phyloP scores from a whole-genome alignment of 352 stramenopile species.

The Phytophthora pinifolia region DNA sequence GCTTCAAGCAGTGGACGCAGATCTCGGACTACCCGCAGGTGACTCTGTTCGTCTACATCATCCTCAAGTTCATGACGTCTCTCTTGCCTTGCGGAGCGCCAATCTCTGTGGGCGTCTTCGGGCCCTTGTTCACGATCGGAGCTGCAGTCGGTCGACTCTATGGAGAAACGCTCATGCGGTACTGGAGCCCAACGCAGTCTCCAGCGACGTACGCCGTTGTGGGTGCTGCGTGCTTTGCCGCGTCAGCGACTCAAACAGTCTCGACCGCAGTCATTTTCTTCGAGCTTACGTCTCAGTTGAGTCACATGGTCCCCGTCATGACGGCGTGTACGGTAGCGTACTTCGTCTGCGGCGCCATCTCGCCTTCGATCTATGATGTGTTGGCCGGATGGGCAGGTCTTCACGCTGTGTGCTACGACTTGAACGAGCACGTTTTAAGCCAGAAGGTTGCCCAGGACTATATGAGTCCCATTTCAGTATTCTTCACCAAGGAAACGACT shows the following conservation, averaged over 20 bases:
- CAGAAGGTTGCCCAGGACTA: conserved; percentile 72
- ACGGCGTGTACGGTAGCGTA: conserved; percentile 82
- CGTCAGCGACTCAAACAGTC: conserved; percentile 90
- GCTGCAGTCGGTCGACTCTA: conserved; percentile 76
- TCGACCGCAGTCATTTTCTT: conserved; percentile 90
- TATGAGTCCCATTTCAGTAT: conserved; percentile 55
- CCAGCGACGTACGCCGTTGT: conserved; percentile 90
- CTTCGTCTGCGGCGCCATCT: conserved; percentile 77
- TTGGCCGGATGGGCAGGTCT: conserved; percentile 75
- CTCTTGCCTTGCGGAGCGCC: conserved; percentile 74
- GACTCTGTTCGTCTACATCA: conserved; percentile 79
- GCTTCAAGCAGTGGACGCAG: conserved; percentile 66
- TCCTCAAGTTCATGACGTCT: conserved; percentile 77
- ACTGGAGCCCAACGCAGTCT: conserved; percentile 75
- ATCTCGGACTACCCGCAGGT: conserved; percentile 66
- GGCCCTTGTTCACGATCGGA: conserved; percentile 81
- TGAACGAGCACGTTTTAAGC: conserved; percentile 76
- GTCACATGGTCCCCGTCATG: conserved; percentile 87
- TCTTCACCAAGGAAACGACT: conserved; percentile 76
- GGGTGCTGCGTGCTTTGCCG: conserved; percentile 89
- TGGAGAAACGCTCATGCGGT: conserved; percentile 80
- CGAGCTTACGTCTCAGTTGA: conserved; percentile 81
- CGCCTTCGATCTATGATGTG: conserved; percentile 87
- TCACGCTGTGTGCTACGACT: conserved; percentile 82
- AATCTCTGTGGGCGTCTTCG: conserved; percentile 83